These are phyloP conservation scores for Solioccasus polychromus DNA, from an alignment of 768 basidiomycete species.

Conservation along the genomic window DNA sequence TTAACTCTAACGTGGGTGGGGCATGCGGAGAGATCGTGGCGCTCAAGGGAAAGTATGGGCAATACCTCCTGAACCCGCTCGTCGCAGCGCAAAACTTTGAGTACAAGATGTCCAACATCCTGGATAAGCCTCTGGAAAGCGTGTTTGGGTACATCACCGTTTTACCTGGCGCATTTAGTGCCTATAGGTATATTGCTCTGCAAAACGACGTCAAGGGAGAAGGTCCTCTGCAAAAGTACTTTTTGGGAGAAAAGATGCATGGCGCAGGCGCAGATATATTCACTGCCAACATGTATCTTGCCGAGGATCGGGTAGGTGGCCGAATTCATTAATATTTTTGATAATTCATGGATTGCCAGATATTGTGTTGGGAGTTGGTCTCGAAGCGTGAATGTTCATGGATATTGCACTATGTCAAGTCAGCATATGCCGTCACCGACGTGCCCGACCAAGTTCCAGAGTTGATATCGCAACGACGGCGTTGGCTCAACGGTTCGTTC, in stretches of 20 bases:
- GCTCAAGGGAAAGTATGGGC: slow-evolving; percentile 80
- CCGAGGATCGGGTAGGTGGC: slow-evolving; percentile 71
- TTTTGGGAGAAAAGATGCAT: slow-evolving; percentile 94
- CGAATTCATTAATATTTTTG: background rate
- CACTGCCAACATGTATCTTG: slow-evolving; percentile 95
- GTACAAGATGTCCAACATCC: slow-evolving; percentile 91
- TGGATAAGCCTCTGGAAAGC: slow-evolving; percentile 88
- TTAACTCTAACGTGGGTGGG: slow-evolving; percentile 86
- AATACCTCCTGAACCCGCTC: slow-evolving; percentile 78
- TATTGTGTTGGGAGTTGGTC: slow-evolving; percentile 96
- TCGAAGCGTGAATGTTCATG: slow-evolving; percentile 89
- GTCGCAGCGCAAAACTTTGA: slow-evolving; percentile 93
- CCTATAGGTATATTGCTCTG: slow-evolving; percentile 86
- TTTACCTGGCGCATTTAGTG: slow-evolving; percentile 88
- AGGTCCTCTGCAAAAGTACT: slow-evolving; percentile 93
- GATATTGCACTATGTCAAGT: slow-evolving; percentile 96
- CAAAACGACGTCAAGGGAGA: slow-evolving; percentile 82
- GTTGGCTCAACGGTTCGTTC: slow-evolving; percentile 98
- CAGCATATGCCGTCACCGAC: slow-evolving; percentile 88
- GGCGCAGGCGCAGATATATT: slow-evolving; percentile 87
- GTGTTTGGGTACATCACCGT: slow-evolving; percentile 96
- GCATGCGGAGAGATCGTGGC: slow-evolving; percentile 97
- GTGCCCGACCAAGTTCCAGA: slow-evolving; percentile 95
- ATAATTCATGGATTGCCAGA: slow-evolving; percentile 42
- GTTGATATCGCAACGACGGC: slow-evolving; percentile 88